These are phyloP conservation scores for Trichophyton mentagrophytes DNA, from an alignment of 2,329 filamentous ascomycete genomes.

Conservation along the genomic window DNA sequence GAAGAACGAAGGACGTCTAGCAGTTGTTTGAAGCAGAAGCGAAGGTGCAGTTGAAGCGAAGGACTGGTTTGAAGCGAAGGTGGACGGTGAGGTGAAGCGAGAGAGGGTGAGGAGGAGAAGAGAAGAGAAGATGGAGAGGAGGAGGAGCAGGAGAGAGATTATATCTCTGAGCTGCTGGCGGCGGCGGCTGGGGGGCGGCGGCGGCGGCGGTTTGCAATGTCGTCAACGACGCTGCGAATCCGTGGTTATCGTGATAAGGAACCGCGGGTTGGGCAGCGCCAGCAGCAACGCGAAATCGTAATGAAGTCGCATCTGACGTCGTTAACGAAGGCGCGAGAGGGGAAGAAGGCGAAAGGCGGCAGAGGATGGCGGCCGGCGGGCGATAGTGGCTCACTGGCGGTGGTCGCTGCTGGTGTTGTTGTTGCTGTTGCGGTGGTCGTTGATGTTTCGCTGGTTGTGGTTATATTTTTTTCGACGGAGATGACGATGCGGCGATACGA, in stretches of 20 bases:
- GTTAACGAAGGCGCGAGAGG: too few relatives aligned
- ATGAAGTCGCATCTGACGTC: background rate
- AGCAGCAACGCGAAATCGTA: background rate
- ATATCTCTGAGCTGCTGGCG: background rate
- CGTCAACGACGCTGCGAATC: background rate
- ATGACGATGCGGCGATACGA: too few relatives aligned
- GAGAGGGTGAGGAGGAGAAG: background rate
- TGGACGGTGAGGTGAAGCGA: background rate
- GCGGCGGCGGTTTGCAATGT: background rate
- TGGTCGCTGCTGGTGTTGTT: too few relatives aligned
- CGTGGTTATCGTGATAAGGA: background rate
- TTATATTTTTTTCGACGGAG: too few relatives aligned
- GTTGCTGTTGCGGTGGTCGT: too few relatives aligned
- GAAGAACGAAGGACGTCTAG: background rate
- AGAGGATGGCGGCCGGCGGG: too few relatives aligned
- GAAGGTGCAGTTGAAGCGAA: background rate
- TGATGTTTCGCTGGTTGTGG: too few relatives aligned
- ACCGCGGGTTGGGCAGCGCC: background rate
- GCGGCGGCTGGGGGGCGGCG: background rate
- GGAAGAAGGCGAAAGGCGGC: too few relatives aligned
- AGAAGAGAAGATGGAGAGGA: background rate
- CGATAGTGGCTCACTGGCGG: too few relatives aligned
- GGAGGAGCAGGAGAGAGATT: background rate
- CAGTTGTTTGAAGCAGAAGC: background rate
- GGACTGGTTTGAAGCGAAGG: background rate